These are phyloP conservation scores for Curvularia spicifera DNA, from an alignment of 2,329 filamentous ascomycete species.

Conservation along the genomic window DNA sequence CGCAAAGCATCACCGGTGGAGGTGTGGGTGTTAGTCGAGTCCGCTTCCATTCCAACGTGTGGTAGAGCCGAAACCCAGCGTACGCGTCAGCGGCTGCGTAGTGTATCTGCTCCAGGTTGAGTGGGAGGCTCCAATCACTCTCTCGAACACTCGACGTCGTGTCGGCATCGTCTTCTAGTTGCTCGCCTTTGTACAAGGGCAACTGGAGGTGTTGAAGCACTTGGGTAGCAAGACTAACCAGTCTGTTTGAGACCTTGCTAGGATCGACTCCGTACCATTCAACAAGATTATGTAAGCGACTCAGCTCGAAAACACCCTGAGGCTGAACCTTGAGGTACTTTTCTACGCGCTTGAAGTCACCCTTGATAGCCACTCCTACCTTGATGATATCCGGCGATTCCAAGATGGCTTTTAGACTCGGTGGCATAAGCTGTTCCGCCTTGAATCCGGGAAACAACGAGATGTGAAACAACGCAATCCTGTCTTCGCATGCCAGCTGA, in stretches of 20 bases:
- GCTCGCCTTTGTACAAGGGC: constrained; percentile 78
- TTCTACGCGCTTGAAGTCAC: constrained; percentile 68
- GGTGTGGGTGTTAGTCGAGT: constrained; percentile 71
- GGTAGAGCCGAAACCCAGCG: constrained; percentile 76
- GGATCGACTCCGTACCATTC: constrained; percentile 60
- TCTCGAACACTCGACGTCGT: constrained; percentile 62
- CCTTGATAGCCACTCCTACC: constrained; percentile 74
- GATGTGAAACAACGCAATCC: constrained; percentile 82
- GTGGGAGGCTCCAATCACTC: constrained; percentile 73
- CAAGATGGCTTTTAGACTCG: constrained; percentile 73
- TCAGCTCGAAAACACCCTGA: constrained; percentile 78
- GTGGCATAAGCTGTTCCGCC: constrained; percentile 66
- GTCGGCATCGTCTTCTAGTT: constrained; percentile 26
- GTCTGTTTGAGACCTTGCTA: constrained; percentile 58
- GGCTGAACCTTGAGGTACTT: constrained; percentile 66
- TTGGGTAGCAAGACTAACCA: constrained; percentile 72
- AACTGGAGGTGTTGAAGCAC: constrained; percentile 74
- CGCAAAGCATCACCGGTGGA: constrained; percentile 71
- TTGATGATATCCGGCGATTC: constrained; percentile 74
- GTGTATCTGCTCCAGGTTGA: constrained; percentile 70
- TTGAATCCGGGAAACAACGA: constrained; percentile 55
- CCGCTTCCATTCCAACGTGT: constrained; percentile 72
- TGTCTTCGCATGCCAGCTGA: constrained; percentile 78
- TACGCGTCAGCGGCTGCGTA: constrained; percentile 85
- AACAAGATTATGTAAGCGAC: constrained; percentile 82